phyloP scores from a whole-genome alignment of 495 filamentous ascomycete genomes.

The Penicillium flavigenum region DNA sequence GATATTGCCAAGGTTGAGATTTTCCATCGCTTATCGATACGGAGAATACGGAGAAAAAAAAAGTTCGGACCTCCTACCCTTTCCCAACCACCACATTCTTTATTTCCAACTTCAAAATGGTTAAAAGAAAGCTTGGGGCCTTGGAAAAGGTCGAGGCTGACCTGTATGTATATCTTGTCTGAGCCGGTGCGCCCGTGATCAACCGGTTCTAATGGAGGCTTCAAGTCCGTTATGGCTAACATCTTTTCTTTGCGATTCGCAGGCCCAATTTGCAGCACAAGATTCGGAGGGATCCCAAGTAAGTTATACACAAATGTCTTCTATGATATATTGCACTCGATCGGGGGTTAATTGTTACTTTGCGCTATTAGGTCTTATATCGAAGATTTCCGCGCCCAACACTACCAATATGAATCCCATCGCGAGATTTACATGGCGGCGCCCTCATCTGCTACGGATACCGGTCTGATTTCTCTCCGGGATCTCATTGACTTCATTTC shows the following conservation, averaged over 20 bases:
- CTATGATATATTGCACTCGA: neutral
- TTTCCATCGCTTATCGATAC: slow-evolving; percentile 48
- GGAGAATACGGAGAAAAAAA: slow-evolving; percentile 45
- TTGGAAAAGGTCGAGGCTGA: slow-evolving; percentile 95
- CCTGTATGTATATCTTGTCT: slow-evolving; percentile 49
- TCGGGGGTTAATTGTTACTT: slow-evolving; percentile 9
- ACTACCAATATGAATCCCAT: slow-evolving; percentile 87
- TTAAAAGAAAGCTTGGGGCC: slow-evolving; percentile 82
- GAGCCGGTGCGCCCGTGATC: slow-evolving; percentile 22
- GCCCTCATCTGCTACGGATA: slow-evolving; percentile 71
- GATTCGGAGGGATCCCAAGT: slow-evolving; percentile 78
- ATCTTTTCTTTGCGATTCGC: slow-evolving; percentile 15
- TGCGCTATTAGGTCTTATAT: slow-evolving; percentile 62
- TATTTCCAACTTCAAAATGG: slow-evolving; percentile 48
- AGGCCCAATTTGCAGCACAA: slow-evolving; percentile 87
- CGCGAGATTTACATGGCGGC: slow-evolving; percentile 85
- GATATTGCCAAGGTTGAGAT: slow-evolving; percentile 10
- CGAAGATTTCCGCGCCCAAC: slow-evolving; percentile 84
- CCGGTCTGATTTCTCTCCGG: slow-evolving; percentile 73
- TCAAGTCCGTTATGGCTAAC: slow-evolving; percentile 27
- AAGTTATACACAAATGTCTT: slow-evolving; percentile 29
- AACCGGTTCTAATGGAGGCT: slow-evolving; percentile 9
- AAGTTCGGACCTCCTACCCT: slow-evolving; percentile 33
- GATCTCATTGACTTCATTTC: slow-evolving; percentile 87
- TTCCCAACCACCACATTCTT: slow-evolving; percentile 21